Evolutionary conservation across 768 basidiomycete genomes (phyloP).

Genomic region (Cystobasidium ongulense): DNA sequence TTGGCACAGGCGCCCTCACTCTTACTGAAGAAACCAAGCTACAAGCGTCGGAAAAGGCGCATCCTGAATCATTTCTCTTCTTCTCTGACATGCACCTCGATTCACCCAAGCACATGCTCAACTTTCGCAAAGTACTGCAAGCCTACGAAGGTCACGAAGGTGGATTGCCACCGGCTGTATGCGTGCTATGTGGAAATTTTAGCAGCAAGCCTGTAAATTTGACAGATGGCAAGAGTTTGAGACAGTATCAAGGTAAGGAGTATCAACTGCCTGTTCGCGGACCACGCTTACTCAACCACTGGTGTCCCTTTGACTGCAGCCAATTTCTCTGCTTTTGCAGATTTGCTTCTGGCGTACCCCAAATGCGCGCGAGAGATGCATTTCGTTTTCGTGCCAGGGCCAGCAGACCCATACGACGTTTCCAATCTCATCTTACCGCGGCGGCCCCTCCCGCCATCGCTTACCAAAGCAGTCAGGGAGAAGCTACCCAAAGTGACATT

Average conservation of each 20-base stretch:
- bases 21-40: slow-evolving; percentile 67
- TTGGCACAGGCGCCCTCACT: slow-evolving; percentile 88
- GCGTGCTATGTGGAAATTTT: slow-evolving; percentile 93
- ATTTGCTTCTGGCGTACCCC: slow-evolving; percentile 73
- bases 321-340: slow-evolving; percentile 75
- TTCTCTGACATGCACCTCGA: slow-evolving; percentile 96
- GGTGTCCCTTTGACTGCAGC: slow-evolving; percentile 50
- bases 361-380: slow-evolving; percentile 67
- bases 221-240: slow-evolving; percentile 61
- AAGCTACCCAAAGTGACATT: slow-evolving; percentile 74
- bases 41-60: not conserved
- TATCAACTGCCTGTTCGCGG: not conserved
- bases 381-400: slow-evolving; percentile 91
- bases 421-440: slow-evolving; percentile 68
- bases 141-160: slow-evolving; percentile 69
- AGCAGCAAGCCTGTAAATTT: slow-evolving; percentile 74
- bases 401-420: slow-evolving; percentile 70
- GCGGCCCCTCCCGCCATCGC: slow-evolving; percentile 65
- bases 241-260: slow-evolving; percentile 69
- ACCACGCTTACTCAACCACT: not conserved
- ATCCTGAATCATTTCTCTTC: slow-evolving; percentile 56
- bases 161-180: slow-evolving; percentile 74
- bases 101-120: slow-evolving; percentile 68
- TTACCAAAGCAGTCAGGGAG: slow-evolving; percentile 60
- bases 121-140: slow-evolving; percentile 76